A percentile compares a stretch with the other conserved stretches of the same genome.
Conservation (phyloP, 108 stramenopile species). For the Fragilariopsis cylindrus region DNA sequence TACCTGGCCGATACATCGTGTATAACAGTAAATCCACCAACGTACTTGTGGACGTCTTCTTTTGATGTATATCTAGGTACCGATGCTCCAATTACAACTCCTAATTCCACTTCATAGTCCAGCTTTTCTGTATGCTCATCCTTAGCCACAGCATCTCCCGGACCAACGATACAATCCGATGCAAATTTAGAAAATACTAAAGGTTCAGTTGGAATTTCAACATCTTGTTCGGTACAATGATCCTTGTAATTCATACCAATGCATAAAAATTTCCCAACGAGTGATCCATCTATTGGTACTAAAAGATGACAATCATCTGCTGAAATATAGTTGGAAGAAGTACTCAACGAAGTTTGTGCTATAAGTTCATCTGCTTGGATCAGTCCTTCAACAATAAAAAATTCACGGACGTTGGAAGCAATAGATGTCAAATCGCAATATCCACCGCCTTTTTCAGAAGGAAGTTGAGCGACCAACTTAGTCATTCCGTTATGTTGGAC, state of each 20-base stretch:
- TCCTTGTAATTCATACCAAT: constrained; percentile 69
- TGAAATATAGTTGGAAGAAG: constrained; percentile 11
- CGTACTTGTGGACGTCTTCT: constrained; percentile 45
- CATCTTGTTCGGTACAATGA: constrained; percentile 56
- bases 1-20: constrained; percentile 56
- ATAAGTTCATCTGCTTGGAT: constrained; percentile 35
- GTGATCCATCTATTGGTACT: constrained; percentile 48
- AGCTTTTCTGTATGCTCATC: constrained; percentile 47
- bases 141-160: constrained; percentile 36
- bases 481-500: constrained; percentile 14
- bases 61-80: constrained; percentile 47
- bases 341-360: constrained; percentile 3
- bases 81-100: constrained; percentile 49
- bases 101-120: constrained; percentile 71
- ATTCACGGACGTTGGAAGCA: constrained; percentile 31
- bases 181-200: constrained; percentile 62
- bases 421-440: not conserved
- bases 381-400: constrained; percentile 30
- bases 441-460: not conserved
- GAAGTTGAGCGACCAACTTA: constrained; percentile 16
- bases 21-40: constrained; percentile 63
- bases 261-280: constrained; percentile 58
- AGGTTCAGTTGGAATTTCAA: constrained; percentile 52
- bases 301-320: constrained; percentile 26
- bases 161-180: constrained; percentile 43